Conservation (phyloP, 2,329 filamentous ascomycete genomes). For the Neofusicoccum ribis region DNA sequence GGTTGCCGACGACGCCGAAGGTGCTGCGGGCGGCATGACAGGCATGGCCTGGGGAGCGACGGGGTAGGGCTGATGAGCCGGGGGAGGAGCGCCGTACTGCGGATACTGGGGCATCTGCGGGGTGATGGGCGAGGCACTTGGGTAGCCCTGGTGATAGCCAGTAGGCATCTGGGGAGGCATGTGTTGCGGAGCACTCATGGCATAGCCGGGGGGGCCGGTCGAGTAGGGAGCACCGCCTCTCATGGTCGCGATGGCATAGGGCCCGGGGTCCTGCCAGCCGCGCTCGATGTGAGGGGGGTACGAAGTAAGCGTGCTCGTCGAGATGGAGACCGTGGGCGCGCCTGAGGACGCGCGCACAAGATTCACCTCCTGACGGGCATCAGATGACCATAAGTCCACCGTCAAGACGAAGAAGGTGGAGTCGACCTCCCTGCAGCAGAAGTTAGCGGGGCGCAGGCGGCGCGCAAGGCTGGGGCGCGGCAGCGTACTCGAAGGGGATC, state of each 20-base stretch:
- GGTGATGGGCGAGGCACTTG: conserved; percentile 11
- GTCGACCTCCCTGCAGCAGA: conserved; percentile 61
- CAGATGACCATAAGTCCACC: conserved; percentile 67
- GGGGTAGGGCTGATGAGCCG: conserved; percentile 3
- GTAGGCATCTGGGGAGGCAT: conserved; percentile 16
- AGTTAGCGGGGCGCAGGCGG: background rate
- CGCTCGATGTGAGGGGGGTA: conserved; percentile 60
- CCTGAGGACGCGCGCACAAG: conserved; percentile 65
- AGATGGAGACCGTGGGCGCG: conserved; percentile 70
- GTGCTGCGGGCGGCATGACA: conserved; percentile 3
- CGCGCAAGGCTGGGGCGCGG: background rate
- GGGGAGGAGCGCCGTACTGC: conserved; percentile 20
- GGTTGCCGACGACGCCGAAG: conserved; percentile 54
- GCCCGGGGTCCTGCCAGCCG: conserved; percentile 23
- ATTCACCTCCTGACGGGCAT: conserved; percentile 64
- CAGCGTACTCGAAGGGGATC: conserved; percentile 74
- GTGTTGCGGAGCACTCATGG: background rate
- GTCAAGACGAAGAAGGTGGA: conserved; percentile 68
- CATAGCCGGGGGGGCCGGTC: background rate
- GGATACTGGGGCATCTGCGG: conserved; percentile 20
- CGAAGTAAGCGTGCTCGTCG: conserved; percentile 74
- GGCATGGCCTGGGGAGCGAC: conserved; percentile 4
- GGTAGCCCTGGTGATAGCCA: conserved; percentile 6
- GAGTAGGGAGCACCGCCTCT: conserved; percentile 1
- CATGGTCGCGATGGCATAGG: conserved; percentile 6